Conservation (phyloP, 2,329 filamentous ascomycete genomes). For the Penicillium sp. region DNA sequence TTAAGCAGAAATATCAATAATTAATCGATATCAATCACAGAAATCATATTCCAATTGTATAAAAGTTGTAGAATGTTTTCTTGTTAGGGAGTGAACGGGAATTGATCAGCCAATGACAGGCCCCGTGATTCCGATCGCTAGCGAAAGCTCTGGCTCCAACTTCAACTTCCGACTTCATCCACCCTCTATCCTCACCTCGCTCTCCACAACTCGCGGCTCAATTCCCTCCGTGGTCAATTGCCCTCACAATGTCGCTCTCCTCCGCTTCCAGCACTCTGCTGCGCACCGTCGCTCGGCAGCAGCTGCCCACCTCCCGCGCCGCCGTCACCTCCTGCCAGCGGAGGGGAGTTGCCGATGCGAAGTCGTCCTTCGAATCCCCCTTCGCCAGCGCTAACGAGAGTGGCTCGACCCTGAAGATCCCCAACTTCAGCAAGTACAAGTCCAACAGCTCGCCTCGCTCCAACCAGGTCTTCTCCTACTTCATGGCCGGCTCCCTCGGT, state of each 20-base stretch:
- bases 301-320: slow-evolving; percentile 38
- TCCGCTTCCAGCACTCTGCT: slow-evolving; percentile 61
- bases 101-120: slow-evolving; percentile 32
- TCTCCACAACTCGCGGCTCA: slow-evolving; percentile 30
- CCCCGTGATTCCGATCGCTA: slow-evolving; percentile 37
- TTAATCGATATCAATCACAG: neutral
- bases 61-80: slow-evolving; percentile 5
- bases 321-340: slow-evolving; percentile 36
- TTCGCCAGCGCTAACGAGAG: slow-evolving; percentile 45
- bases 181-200: slow-evolving; percentile 24
- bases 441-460: slow-evolving; percentile 57
- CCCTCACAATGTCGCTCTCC: slow-evolving; percentile 46
- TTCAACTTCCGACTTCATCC: slow-evolving; percentile 34
- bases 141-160: slow-evolving; percentile 36
- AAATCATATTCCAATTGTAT: neutral
- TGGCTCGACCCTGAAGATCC: slow-evolving; percentile 60
- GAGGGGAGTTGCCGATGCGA: slow-evolving; percentile 33
- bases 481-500: slow-evolving; percentile 95
- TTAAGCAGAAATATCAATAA: neutral
- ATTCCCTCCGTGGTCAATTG: slow-evolving; percentile 27
- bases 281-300: slow-evolving; percentile 47
- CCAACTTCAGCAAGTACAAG: slow-evolving; percentile 81
- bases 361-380: slow-evolving; percentile 45
- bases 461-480: slow-evolving; percentile 91
- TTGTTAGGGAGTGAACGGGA: slow-evolving; percentile 13